Evolutionary conservation across 306 rosid genomes (phyloP).

Genomic region (Cicer arietinum): DNA sequence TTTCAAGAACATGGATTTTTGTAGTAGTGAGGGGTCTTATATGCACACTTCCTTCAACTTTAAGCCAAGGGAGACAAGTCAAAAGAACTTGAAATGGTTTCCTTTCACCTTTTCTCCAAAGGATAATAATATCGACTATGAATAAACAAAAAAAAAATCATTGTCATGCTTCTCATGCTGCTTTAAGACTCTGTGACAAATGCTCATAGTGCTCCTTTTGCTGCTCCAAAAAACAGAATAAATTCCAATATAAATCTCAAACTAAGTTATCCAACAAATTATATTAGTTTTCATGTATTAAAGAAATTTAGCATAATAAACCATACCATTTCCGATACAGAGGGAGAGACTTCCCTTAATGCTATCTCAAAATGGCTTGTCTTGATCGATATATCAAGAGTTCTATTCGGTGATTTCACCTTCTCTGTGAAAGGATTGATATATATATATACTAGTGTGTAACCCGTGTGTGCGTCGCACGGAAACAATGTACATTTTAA

Average conservation of each 20-base stretch:
- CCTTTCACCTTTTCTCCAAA: too few relatives aligned
- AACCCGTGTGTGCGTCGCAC: too few relatives aligned
- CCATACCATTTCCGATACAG: neutral
- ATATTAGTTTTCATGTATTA: neutral
- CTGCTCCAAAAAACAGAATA: neutral
- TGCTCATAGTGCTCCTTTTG: neutral
- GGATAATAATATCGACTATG: too few relatives aligned
- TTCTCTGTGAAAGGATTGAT: neutral
- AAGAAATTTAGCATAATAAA: neutral
- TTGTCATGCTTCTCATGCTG: neutral
- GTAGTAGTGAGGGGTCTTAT: too few relatives aligned
- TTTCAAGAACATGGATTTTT: too few relatives aligned
- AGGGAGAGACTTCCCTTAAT: neutral
- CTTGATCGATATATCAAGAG: neutral
- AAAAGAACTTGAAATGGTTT: too few relatives aligned
- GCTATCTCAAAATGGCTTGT: neutral
- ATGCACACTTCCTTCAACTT: too few relatives aligned
- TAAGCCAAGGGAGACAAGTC: too few relatives aligned
- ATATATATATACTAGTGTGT: too few relatives aligned
- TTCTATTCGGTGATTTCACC: neutral
- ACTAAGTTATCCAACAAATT: neutral
- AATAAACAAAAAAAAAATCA: neutral
- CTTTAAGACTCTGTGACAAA: neutral
- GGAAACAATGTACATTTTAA: too few relatives aligned
- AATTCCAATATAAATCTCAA: neutral